phyloP scores from a whole-genome alignment of 1,284 basidiomycete species.

The Hypsizygus ulmarius region DNA sequence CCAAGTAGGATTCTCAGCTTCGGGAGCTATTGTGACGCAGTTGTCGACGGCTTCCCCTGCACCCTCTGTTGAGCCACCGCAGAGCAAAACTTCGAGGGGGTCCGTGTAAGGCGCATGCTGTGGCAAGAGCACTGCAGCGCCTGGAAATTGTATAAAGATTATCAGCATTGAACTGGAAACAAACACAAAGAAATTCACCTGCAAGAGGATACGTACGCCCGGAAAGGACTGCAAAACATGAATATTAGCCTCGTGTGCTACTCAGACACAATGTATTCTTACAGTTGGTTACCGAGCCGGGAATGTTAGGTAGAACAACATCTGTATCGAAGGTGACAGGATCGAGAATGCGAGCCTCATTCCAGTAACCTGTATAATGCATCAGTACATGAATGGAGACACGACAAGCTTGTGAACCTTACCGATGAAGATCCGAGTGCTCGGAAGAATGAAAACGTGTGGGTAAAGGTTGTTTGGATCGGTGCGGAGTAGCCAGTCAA shows the following conservation, averaged over 20 bases:
- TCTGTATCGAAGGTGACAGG: conserved; percentile 61
- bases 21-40: conserved; percentile 65
- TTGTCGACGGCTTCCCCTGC: conserved; percentile 62
- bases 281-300: conserved; percentile 72
- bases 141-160: conserved; percentile 13
- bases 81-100: conserved; percentile 65
- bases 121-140: conserved; percentile 67
- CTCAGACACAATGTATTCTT: conserved; percentile 14
- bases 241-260: background rate
- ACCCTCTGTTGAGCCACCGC: conserved; percentile 68
- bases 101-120: conserved; percentile 69
- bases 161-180: background rate
- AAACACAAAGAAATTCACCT: conserved; percentile 27
- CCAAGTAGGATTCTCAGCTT: conserved; percentile 58
- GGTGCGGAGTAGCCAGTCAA: conserved; percentile 51
- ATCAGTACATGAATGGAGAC: background rate
- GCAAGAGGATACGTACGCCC: conserved; percentile 79
- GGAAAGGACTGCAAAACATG: conserved; percentile 41
- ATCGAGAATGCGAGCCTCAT: conserved; percentile 75
- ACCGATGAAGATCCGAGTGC: conserved; percentile 65
- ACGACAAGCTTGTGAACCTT: conserved; percentile 19
- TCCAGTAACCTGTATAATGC: conserved; percentile 57
- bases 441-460: conserved; percentile 69
- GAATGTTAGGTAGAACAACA: conserved; percentile 63
- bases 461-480: conserved; percentile 77